Conservation (phyloP, 2,329 filamentous ascomycete species). For the Arthroderma sp. region DNA sequence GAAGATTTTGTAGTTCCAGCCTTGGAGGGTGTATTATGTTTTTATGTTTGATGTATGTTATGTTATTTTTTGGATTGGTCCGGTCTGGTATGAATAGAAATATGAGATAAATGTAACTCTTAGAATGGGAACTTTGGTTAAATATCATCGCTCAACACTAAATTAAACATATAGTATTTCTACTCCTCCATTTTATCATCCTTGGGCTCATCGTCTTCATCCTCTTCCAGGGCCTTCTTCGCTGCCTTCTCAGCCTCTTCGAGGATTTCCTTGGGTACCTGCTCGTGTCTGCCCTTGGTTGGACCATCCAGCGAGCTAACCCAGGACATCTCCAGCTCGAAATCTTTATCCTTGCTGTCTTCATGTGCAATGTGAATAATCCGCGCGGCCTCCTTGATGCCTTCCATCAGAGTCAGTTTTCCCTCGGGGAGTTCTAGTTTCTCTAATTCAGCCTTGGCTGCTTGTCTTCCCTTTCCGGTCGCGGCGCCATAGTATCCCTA, state of each 20-base stretch:
- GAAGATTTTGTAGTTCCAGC: constrained; percentile 31
- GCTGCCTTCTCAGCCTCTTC: constrained; percentile 90
- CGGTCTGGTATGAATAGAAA: not conserved
- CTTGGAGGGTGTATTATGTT: not conserved
- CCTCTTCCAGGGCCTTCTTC: constrained; percentile 80
- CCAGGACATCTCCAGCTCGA: constrained; percentile 99
- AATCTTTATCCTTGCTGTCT: constrained; percentile 99
- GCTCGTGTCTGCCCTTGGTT: constrained; percentile 82
- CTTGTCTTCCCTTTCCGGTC: constrained; percentile 90
- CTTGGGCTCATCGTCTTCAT: constrained; percentile 57
- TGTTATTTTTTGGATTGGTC: not conserved
- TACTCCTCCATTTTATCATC: constrained; percentile 80
- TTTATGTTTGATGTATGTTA: not conserved
- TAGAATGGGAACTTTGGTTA: constrained; percentile 4
- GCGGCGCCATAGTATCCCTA: constrained; percentile 93
- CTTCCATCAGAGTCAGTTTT: constrained; percentile 66
- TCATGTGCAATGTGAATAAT: constrained; percentile 98
- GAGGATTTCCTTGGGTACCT: constrained; percentile 78
- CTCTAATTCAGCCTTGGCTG: constrained; percentile 95
- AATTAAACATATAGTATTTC: not conserved
- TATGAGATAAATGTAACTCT: not conserved
- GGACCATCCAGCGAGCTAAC: constrained; percentile 73
- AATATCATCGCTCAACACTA: not conserved
- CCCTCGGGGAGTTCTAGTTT: constrained; percentile 79
- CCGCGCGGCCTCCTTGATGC: constrained; percentile 86